Evolutionary conservation across 805 yeast species (phyloP).

Genomic region (Saccharomyces eubayanus): DNA sequence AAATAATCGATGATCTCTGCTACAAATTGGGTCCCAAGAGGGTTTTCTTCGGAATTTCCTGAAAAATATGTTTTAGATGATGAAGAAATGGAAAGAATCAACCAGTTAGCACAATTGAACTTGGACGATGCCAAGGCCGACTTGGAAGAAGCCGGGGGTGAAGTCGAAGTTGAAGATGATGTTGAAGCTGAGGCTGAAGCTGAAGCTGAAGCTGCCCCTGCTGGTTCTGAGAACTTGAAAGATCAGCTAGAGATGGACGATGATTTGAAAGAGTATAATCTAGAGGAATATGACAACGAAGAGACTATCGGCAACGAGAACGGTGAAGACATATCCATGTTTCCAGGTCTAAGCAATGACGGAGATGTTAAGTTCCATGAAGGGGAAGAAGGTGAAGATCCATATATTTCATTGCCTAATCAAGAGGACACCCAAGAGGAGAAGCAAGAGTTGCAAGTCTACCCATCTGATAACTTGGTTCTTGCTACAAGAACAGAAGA

Average conservation of each 20-base stretch:
- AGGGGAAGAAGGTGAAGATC: slow-evolving; percentile 35
- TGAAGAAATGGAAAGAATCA: slow-evolving; percentile 85
- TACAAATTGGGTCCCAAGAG: slow-evolving; percentile 92
- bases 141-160: slow-evolving; percentile 40
- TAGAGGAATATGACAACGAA: slow-evolving; percentile 77
- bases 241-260: slow-evolving; percentile 64
- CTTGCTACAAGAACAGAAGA: slow-evolving; percentile 94
- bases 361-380: slow-evolving; percentile 45
- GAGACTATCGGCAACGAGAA: slow-evolving; percentile 41
- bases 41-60: slow-evolving; percentile 89
- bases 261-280: slow-evolving; percentile 78
- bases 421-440: slow-evolving; percentile 62
- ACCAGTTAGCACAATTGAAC: slow-evolving; percentile 75
- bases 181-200: slow-evolving; percentile 21
- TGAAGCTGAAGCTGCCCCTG: slow-evolving; percentile 11
- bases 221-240: slow-evolving; percentile 28
- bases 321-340: slow-evolving; percentile 57
- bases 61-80: slow-evolving; percentile 82
- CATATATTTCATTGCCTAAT: slow-evolving; percentile 40
- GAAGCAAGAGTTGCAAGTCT: slow-evolving; percentile 72
- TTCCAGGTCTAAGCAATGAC: slow-evolving; percentile 61
- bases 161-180: slow-evolving; percentile 23
- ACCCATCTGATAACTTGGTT: slow-evolving; percentile 83
- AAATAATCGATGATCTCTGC: slow-evolving; percentile 69
- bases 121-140: slow-evolving; percentile 67